Conservation (phyloP, 345 rosid species). For the Syzygium aqueum region DNA sequence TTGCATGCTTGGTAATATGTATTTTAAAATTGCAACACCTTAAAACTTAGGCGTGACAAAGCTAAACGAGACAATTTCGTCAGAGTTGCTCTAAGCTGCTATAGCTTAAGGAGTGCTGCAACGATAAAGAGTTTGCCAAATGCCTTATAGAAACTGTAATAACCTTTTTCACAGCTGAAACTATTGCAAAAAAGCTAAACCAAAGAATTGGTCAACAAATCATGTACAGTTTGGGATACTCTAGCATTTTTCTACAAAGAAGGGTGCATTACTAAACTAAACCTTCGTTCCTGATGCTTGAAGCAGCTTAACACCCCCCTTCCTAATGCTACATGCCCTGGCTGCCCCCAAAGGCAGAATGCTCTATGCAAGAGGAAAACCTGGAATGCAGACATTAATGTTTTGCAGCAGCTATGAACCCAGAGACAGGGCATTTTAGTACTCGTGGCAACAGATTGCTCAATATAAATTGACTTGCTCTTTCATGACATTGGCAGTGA, state of each 20-base stretch:
- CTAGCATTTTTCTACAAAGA: neutral
- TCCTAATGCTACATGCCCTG: neutral
- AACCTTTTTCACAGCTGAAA: neutral
- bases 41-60: neutral
- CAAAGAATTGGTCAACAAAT: neutral
- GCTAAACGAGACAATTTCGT: neutral
- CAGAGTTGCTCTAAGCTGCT: neutral
- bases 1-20: neutral
- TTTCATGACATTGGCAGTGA: neutral
- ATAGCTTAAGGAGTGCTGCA: neutral
- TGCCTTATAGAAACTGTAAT: neutral
- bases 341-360: neutral
- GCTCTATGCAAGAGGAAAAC: neutral
- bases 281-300: neutral
- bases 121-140: neutral
- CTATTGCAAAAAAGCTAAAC: neutral
- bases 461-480: neutral
- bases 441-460: neutral
- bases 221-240: neutral
- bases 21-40: neutral
- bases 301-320: neutral
- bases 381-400: neutral
- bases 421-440: neutral
- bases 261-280: neutral
- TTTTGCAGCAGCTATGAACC: neutral